These are phyloP conservation scores for Diplodia corticola DNA, from an alignment of 2,329 filamentous ascomycete genomes.

Conservation along the genomic window DNA sequence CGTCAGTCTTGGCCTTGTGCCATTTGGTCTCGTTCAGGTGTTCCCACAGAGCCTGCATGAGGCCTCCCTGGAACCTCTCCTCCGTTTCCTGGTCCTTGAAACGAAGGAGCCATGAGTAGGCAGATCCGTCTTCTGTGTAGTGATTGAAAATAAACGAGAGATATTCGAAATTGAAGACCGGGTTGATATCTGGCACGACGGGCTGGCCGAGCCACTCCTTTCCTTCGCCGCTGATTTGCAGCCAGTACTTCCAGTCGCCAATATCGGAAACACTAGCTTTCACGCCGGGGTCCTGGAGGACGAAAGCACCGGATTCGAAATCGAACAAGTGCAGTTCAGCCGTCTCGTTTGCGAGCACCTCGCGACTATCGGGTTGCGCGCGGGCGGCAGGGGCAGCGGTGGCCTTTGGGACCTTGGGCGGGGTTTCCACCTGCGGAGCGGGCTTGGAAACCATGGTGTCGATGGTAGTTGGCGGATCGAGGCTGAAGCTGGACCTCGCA, in stretches of 20 bases:
- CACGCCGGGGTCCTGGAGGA: slow-evolving; percentile 73
- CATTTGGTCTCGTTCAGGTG: slow-evolving; percentile 93
- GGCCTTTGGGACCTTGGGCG: slow-evolving; percentile 47
- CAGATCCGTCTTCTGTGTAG: slow-evolving; percentile 82
- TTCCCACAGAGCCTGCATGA: slow-evolving; percentile 97
- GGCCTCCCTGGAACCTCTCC: slow-evolving; percentile 85
- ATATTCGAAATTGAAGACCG: slow-evolving; percentile 98
- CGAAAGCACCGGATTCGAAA: slow-evolving; percentile 81
- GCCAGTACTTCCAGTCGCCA: slow-evolving; percentile 92
- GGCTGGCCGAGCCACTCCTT: slow-evolving; percentile 85
- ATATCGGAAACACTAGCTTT: slow-evolving; percentile 80
- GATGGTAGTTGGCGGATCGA: slow-evolving; percentile 16
- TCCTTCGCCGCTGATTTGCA: slow-evolving; percentile 75
- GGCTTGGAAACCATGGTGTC: slow-evolving; percentile 21
- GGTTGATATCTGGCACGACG: slow-evolving; percentile 88
- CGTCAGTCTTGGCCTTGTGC: slow-evolving; percentile 87
- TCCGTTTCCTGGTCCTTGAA: slow-evolving; percentile 82
- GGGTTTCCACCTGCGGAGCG: slow-evolving; percentile 44
- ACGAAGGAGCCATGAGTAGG: slow-evolving; percentile 91
- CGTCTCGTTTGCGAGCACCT: slow-evolving; percentile 71
- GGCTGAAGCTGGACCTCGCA: slow-evolving; percentile 16
- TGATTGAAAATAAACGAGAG: slow-evolving; percentile 99
- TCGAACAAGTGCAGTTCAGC: slow-evolving; percentile 94
- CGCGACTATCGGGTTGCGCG: slow-evolving; percentile 65
- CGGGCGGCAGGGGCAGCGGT: slow-evolving; percentile 62